Conservation (phyloP, 2,329 filamentous ascomycete genomes). For the Xylariaceae sp. region DNA sequence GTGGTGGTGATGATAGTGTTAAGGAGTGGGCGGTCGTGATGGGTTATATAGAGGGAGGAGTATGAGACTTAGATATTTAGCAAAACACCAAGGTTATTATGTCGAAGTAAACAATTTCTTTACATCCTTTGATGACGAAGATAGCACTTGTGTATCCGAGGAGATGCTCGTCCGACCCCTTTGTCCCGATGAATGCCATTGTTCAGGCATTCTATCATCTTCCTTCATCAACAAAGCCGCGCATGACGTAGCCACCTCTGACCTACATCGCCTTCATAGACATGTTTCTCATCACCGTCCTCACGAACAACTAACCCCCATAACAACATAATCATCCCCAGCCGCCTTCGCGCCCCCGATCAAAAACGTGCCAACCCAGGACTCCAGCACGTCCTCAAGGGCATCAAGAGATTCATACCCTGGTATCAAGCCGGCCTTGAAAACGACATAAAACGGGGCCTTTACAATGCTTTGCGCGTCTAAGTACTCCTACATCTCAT, state of each 20-base stretch:
- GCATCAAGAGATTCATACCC: slow-evolving; percentile 1
- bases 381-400: slow-evolving; percentile 6
- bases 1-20: background rate
- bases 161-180: no score
- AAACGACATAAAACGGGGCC: slow-evolving; percentile 14
- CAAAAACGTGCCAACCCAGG: slow-evolving; percentile 17
- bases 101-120: background rate
- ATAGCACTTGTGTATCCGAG: no score
- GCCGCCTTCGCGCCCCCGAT: slow-evolving; percentile 5
- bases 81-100: no score
- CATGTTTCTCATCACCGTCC: no score
- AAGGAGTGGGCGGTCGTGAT: no score
- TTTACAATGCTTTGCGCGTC: slow-evolving; percentile 11
- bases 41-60: background rate
- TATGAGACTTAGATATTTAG: no score
- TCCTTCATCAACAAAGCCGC: no score
- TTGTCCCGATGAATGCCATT: background rate
- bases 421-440: slow-evolving; percentile 12
- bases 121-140: background rate
- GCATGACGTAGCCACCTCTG: no score
- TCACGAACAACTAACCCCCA: slow-evolving; percentile 9
- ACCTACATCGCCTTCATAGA: background rate
- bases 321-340: slow-evolving; percentile 9
- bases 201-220: background rate
- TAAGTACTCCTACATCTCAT: slow-evolving; percentile 8